Base-by-base conservation (phyloP, 1,284 basidiomycete genomes). In the Inonotus hispidus region DNA sequence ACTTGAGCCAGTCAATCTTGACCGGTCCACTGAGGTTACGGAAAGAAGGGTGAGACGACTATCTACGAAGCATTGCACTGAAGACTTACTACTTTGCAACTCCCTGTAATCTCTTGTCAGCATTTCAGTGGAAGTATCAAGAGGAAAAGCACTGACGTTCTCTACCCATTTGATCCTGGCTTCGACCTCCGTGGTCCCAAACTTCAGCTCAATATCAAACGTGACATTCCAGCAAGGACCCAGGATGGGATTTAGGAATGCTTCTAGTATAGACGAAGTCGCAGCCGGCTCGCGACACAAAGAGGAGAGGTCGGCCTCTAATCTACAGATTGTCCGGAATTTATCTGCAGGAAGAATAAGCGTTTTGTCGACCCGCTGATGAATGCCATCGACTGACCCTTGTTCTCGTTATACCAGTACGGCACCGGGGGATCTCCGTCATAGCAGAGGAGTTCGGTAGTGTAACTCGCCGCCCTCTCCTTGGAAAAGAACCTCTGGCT, bases 201-300 rank as follows among this genome's bases (percentile, higher is more conserved):
- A 90, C 68, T 89, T 86, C 60, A 90, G 88, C 69, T 90, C 88
- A 29, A 90, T 83, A 32, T 84, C 87, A 71, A 90, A 90, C n/a
- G 89, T 82, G 63, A 89, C 88, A 23, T 6, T 49, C 46, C 46
- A 49, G 14, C 25, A 27, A 8, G 46, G 46, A 1, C 46, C 46
- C 23, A 49, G n/a, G 25, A 49, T 5, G 13, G 46, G 46, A 5
- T n/a, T 49, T 11, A 49, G n/a, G 46, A 49, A 49, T 1, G 46
- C 21, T 14, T 49, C 46, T 25, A 49, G 85, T 87, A 86, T 85
- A 89, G 66, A 88, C 90, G 16, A 77, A 82, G 72, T 16, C 25
- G n/a, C 13, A 14, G 27, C n/a, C 21, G 50, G 35, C 82, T 87
- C 83, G 83, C 0, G 87, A 90, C 60, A 90, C 68, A 68, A 49